A percentile compares a stretch with the other conserved stretches of the same genome.
These are phyloP conservation scores for Metschnikowia reukaufii DNA, from an alignment of 805 yeast genomes.

Conservation along the genomic window DNA sequence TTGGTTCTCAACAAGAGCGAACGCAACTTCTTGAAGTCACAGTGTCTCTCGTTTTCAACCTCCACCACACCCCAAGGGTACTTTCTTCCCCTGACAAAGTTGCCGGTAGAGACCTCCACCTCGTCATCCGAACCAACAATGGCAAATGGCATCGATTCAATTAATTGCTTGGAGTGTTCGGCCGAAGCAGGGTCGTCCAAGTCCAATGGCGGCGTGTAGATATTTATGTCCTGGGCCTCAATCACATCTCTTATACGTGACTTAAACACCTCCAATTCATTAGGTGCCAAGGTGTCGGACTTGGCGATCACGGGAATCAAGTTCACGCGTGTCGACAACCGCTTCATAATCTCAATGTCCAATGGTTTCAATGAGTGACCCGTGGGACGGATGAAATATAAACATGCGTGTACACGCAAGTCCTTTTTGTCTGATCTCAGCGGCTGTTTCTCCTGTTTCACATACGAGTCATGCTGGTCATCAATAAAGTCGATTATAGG, in stretches of 20 bases:
- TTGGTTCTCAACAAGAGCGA: constrained; percentile 76
- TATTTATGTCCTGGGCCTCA: constrained; percentile 78
- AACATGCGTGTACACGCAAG: constrained; percentile 84
- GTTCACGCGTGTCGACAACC: constrained; percentile 75
- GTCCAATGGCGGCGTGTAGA: constrained; percentile 83
- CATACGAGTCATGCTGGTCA: constrained; percentile 82
- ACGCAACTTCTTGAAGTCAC: constrained; percentile 83
- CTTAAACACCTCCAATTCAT: constrained; percentile 68
- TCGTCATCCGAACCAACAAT: constrained; percentile 76
- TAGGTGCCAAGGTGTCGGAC: constrained; percentile 77
- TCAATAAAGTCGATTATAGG: constrained; percentile 86
- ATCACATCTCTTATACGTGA: constrained; percentile 77
- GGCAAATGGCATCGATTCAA: constrained; percentile 86
- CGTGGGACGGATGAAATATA: constrained; percentile 88
- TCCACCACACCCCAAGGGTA: constrained; percentile 92
- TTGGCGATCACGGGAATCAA: constrained; percentile 88
- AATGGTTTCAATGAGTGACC: constrained; percentile 85
- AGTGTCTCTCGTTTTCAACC: constrained; percentile 81
- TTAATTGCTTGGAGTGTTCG: constrained; percentile 76
- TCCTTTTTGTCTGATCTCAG: constrained; percentile 64
- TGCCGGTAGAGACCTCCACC: constrained; percentile 62
- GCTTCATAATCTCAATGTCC: constrained; percentile 87
- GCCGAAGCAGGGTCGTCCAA: constrained; percentile 70
- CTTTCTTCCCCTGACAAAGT: constrained; percentile 70
- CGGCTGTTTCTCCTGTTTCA: constrained; percentile 96